Conservation (phyloP, 208 protist species). For the Willaertia magna region DNA sequence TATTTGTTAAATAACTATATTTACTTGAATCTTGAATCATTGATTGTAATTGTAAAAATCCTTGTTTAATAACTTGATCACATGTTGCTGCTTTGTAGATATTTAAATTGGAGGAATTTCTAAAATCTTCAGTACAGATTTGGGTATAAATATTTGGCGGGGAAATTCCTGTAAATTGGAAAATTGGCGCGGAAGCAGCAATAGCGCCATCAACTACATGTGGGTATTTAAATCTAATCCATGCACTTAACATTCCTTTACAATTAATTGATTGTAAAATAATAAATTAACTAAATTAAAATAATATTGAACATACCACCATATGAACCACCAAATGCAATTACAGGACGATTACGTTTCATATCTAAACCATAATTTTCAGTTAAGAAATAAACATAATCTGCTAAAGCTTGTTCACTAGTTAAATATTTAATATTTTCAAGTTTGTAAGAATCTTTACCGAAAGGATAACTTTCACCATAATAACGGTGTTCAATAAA, state of each 20-base stretch:
- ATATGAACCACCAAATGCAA: constrained; percentile 51
- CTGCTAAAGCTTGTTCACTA: constrained; percentile 58
- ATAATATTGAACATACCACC: not conserved
- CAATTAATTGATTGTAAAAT: constrained; percentile 26
- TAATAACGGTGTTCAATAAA: constrained; percentile 71
- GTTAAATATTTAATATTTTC: constrained; percentile 35
- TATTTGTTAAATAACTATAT: not conserved
- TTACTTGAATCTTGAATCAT: not conserved
- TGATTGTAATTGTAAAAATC: not conserved
- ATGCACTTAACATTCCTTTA: constrained; percentile 55
- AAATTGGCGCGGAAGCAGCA: constrained; percentile 40
- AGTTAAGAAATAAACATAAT: constrained; percentile 51
- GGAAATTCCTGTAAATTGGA: constrained; percentile 25
- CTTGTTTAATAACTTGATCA: not conserved
- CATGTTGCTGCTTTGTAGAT: constrained; percentile 6
- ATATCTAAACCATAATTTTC: constrained; percentile 23
- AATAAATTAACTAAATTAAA: not conserved
- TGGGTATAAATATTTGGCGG: constrained; percentile 23
- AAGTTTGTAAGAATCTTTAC: constrained; percentile 7
- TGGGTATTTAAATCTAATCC: constrained; percentile 57
- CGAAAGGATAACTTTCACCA: constrained; percentile 45
- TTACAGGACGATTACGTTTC: constrained; percentile 29
- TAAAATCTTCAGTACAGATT: constrained; percentile 28
- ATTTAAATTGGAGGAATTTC: constrained; percentile 11
- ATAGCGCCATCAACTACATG: constrained; percentile 41